phyloP scores from a whole-genome alignment of 139 green algal genomes.

The Auxenochlorella protothecoides region DNA sequence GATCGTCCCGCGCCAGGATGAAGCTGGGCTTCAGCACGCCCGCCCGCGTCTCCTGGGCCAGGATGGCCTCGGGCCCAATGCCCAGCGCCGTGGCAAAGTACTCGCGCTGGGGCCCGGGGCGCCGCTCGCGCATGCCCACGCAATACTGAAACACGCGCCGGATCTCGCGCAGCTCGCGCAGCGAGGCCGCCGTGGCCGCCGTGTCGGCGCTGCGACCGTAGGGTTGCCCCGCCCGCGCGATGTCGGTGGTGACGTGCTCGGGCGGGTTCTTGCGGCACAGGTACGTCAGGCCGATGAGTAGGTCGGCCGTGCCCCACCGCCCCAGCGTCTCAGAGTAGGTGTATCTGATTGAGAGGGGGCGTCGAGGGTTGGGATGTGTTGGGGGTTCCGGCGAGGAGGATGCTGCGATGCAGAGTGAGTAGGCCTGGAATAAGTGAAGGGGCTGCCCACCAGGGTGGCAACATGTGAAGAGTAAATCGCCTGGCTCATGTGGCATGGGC shows the following conservation, averaged over 20 bases:
- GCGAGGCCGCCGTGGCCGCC: background rate
- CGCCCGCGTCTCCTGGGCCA: constrained; percentile 50
- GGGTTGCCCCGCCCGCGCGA: constrained; percentile 27
- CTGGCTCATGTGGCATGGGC: too few relatives aligned
- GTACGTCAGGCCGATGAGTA: constrained; percentile 76
- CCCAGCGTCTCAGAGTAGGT: constrained; percentile 64
- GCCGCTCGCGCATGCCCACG: constrained; percentile 48
- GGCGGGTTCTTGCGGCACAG: constrained; percentile 37
- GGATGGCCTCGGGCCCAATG: constrained; percentile 31
- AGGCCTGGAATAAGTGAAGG: too few relatives aligned
- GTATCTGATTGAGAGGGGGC: constrained; percentile 30
- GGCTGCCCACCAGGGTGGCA: too few relatives aligned
- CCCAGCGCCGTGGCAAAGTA: constrained; percentile 8
- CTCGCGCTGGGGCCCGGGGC: constrained; percentile 33
- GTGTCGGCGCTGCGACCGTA: constrained; percentile 3
- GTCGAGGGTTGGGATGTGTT: too few relatives aligned
- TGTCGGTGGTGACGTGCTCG: constrained; percentile 48
- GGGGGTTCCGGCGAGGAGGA: too few relatives aligned
- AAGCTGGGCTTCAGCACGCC: constrained; percentile 73
- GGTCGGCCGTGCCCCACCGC: constrained; percentile 64
- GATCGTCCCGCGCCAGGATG: constrained; percentile 45
- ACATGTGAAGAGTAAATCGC: too few relatives aligned
- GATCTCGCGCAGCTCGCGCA: constrained; percentile 44
- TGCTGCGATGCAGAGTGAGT: too few relatives aligned
- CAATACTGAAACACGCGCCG: constrained; percentile 64